A percentile compares a stretch with the other conserved stretches of the same genome.
Evolutionary conservation across 139 green algal genomes (phyloP).

Genomic region (Desmodesmus armatus): DNA sequence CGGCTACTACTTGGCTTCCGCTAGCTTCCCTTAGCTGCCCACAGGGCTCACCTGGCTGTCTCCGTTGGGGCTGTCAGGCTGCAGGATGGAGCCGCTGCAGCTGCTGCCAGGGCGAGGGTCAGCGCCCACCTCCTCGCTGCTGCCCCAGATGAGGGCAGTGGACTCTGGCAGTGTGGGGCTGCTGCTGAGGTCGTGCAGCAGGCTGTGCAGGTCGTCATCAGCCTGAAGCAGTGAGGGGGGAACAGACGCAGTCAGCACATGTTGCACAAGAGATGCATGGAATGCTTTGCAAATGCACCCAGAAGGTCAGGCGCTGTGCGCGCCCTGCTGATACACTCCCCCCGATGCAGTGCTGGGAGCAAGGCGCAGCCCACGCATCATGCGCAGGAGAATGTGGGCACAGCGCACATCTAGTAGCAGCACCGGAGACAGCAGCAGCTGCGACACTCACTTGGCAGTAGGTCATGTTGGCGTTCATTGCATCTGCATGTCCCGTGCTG

Average conservation of each 20-base stretch:
- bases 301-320: too few species aligned
- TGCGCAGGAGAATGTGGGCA: too few species aligned
- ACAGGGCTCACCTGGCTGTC: constrained; percentile 26
- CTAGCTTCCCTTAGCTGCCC: constrained; percentile 14
- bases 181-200: constrained; percentile 26
- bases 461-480: constrained; percentile 4
- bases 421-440: not conserved
- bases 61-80: constrained; percentile 13
- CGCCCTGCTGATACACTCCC: too few species aligned
- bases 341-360: too few species aligned
- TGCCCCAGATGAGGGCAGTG: constrained; percentile 40
- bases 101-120: not conserved
- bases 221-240: too few species aligned
- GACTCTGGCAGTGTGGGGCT: not conserved
- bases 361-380: too few species aligned
- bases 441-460: constrained; percentile 33
- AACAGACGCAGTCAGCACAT: not conserved
- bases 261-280: too few species aligned
- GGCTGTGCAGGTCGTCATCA: constrained; percentile 17
- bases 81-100: constrained; percentile 34
- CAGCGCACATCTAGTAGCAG: not conserved
- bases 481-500: not conserved
- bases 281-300: too few species aligned
- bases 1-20: too few species aligned
- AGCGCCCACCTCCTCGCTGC: not conserved